These are phyloP conservation scores for Sindora glabra DNA, from an alignment of 306 rosid genomes.

Conservation along the genomic window DNA sequence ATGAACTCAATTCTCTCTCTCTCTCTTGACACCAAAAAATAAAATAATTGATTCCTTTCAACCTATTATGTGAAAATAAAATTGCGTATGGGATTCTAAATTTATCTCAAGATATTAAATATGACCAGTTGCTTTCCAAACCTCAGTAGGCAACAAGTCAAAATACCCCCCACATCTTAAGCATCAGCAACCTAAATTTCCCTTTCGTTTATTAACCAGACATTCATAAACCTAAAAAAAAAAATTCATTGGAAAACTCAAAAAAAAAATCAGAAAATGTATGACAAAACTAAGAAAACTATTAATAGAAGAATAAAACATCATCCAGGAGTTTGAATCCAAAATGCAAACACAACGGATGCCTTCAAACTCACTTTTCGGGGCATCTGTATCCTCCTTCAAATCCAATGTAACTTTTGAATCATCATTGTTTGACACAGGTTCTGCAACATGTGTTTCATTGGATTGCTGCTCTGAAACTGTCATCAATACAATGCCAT, in stretches of 20 bases:
- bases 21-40: too few relatives aligned
- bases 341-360: conserved; percentile 2
- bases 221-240: background rate
- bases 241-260: background rate
- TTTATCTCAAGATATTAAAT: background rate
- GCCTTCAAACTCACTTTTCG: conserved; percentile 57
- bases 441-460: conserved; percentile 21
- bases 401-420: conserved; percentile 34
- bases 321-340: background rate
- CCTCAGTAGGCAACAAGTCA: background rate
- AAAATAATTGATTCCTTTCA: too few relatives aligned
- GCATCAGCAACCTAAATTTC: background rate
- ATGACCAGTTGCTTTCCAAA: background rate
- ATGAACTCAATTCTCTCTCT: too few relatives aligned
- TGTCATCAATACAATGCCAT: conserved; percentile 14
- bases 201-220: background rate
- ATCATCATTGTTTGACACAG: conserved; percentile 25
- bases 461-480: conserved; percentile 27
- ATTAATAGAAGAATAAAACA: background rate
- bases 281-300: background rate
- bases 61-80: too few relatives aligned
- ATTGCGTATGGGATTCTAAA: background rate
- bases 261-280: background rate
- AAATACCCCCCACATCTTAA: background rate
- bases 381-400: conserved; percentile 75